These are phyloP conservation scores for Aspergillus fijiensis DNA, from an alignment of 2,329 filamentous ascomycete species.

Conservation along the genomic window DNA sequence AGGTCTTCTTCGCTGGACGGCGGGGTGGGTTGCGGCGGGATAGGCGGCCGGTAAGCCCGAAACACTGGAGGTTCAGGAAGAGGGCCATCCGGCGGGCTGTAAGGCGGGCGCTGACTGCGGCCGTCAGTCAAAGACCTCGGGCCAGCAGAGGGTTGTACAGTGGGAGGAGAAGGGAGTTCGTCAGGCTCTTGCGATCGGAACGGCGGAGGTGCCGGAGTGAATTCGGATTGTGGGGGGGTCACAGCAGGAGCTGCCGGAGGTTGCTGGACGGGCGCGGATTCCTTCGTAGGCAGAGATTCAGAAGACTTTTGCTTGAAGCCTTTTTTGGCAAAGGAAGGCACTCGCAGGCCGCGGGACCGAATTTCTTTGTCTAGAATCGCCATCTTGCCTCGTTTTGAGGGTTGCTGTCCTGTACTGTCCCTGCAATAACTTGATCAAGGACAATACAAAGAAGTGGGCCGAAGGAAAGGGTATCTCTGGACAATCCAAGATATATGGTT, in stretches of 20 bases:
- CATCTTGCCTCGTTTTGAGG: constrained; percentile 22
- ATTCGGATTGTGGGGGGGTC: constrained; percentile 11
- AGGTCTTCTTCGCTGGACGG: constrained; percentile 13
- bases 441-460: not conserved
- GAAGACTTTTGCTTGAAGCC: constrained; percentile 28
- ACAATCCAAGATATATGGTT: too few relatives aligned
- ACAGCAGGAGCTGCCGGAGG: constrained; percentile 7
- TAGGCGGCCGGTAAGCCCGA: not conserved
- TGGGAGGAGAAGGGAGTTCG: constrained; percentile 5
- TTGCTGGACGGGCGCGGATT: constrained; percentile 15
- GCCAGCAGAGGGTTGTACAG: constrained; percentile 13
- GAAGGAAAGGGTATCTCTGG: not conserved
- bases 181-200: not conserved
- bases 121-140: not conserved
- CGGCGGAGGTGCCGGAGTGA: constrained; percentile 6
- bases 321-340: constrained; percentile 35
- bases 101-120: not conserved
- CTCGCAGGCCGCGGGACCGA: constrained; percentile 33
- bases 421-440: not conserved
- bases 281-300: constrained; percentile 23
- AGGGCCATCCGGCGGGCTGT: not conserved
- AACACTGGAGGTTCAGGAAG: constrained; percentile 3
- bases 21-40: constrained; percentile 11
- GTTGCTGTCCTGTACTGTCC: not conserved
- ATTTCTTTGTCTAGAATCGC: constrained; percentile 38